phyloP scores from a whole-genome alignment of 2,329 filamentous ascomycete genomes.

The Fusarium bulbicola region DNA sequence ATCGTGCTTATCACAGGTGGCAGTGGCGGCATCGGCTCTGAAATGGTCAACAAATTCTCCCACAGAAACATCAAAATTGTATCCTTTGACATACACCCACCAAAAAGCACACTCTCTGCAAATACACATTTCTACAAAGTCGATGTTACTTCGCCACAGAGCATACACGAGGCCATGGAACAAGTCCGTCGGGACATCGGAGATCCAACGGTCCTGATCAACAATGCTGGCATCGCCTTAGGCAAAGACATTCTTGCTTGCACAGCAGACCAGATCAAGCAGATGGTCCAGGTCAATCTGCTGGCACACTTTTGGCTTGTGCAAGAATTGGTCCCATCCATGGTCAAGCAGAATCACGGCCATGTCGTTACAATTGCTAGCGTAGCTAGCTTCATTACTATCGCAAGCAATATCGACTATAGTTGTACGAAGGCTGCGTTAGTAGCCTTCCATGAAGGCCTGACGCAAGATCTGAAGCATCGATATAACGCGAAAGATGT shows the following conservation, averaged over 20 bases:
- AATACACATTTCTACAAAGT: not conserved
- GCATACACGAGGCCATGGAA: not conserved
- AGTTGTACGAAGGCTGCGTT: not conserved
- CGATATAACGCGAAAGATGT: not conserved
- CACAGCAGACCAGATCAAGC: not conserved
- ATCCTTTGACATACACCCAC: not conserved
- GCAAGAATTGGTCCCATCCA: not conserved
- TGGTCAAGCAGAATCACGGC: not conserved
- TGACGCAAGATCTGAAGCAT: not conserved
- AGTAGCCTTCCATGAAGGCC: not conserved
- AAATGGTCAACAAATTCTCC: not conserved
- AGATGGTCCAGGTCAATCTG: not conserved
- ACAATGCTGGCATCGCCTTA: not conserved
- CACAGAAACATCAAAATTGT: not conserved
- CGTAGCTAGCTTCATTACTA: not conserved
- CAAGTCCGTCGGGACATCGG: not conserved
- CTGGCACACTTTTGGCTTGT: not conserved
- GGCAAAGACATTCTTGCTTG: not conserved
- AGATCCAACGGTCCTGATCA: not conserved
- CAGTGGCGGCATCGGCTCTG: not conserved
- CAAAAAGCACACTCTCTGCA: fast-evolving
- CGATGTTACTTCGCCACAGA: not conserved
- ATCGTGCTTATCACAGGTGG: not conserved
- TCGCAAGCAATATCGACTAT: not conserved
- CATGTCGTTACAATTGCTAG: not conserved